Evolutionary conservation across 495 filamentous ascomycete genomes (phyloP).

Genomic region (Talaromyces nanjingensis): DNA sequence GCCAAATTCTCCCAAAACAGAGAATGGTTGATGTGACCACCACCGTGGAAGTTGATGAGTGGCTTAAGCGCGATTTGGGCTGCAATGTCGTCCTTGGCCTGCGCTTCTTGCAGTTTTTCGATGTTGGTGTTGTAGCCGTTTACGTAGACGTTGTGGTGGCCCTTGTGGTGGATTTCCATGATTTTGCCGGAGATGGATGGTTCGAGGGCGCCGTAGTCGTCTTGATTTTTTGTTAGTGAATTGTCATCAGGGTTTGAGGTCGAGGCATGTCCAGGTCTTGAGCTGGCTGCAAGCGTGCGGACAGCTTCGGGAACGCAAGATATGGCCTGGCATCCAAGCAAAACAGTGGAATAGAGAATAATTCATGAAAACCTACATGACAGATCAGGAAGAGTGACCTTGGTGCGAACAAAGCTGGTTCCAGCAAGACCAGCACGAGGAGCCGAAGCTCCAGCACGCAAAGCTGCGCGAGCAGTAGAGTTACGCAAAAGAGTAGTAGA

Average conservation of each 20-base stretch:
- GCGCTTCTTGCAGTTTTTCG: slow-evolving; percentile 53
- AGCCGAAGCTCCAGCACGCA: slow-evolving; percentile 46
- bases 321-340: neutral
- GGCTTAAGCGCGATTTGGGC: slow-evolving; percentile 77
- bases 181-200: slow-evolving; percentile 93
- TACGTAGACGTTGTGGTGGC: slow-evolving; percentile 67
- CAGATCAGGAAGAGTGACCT: slow-evolving; percentile 93
- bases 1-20: slow-evolving; percentile 93
- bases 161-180: slow-evolving; percentile 83
- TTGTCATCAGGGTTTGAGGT: neutral
- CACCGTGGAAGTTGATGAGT: slow-evolving; percentile 93
- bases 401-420: slow-evolving; percentile 71
- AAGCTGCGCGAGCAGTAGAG: slow-evolving; percentile 43
- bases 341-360: neutral
- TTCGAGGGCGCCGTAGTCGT: slow-evolving; percentile 89
- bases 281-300: neutral
- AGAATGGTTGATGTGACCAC: slow-evolving; percentile 86
- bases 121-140: slow-evolving; percentile 55
- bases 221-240: slow-evolving; percentile 26
- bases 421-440: slow-evolving; percentile 53
- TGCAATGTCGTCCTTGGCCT: slow-evolving; percentile 43
- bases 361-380: slow-evolving; percentile 54
- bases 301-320: neutral
- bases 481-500: slow-evolving; percentile 47
- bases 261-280: neutral